Evolutionary conservation across 2,329 filamentous ascomycete species (phyloP).

Genomic region (Lasiodiplodia gonubiensis): DNA sequence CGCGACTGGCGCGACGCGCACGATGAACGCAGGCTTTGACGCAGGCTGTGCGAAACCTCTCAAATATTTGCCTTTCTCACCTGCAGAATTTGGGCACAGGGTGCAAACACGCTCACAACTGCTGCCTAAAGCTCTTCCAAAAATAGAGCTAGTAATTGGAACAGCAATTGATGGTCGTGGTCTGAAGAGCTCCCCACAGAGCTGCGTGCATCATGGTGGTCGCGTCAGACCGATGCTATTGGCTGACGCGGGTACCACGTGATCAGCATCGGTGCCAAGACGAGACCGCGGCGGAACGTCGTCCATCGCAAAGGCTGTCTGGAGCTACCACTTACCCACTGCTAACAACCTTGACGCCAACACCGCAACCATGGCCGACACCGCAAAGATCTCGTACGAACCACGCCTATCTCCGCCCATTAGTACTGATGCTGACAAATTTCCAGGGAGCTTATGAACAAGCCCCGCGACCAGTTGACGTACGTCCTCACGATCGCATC

Average conservation of each 20-base stretch:
- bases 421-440: constrained; percentile 35
- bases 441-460: constrained; percentile 81
- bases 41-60: not conserved
- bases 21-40: not conserved
- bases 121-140: constrained; percentile 2
- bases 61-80: not conserved
- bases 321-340: constrained; percentile 1
- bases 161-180: not conserved
- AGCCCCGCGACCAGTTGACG: constrained; percentile 90
- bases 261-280: not conserved
- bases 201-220: constrained; percentile 9
- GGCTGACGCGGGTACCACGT: constrained; percentile 1
- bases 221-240: constrained; percentile 2
- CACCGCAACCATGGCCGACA: constrained; percentile 38
- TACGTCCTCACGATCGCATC: constrained; percentile 56
- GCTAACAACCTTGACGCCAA: not conserved
- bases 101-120: not conserved
- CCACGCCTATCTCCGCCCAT: not conserved
- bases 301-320: constrained; percentile 24
- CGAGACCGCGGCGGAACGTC: not conserved
- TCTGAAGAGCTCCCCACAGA: constrained; percentile 14
- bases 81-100: not conserved
- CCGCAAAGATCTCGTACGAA: constrained; percentile 51
- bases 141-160: not conserved
- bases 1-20: constrained; percentile 15